phyloP scores from a whole-genome alignment of 768 basidiomycete species.

The Serpula lacrymans region DNA sequence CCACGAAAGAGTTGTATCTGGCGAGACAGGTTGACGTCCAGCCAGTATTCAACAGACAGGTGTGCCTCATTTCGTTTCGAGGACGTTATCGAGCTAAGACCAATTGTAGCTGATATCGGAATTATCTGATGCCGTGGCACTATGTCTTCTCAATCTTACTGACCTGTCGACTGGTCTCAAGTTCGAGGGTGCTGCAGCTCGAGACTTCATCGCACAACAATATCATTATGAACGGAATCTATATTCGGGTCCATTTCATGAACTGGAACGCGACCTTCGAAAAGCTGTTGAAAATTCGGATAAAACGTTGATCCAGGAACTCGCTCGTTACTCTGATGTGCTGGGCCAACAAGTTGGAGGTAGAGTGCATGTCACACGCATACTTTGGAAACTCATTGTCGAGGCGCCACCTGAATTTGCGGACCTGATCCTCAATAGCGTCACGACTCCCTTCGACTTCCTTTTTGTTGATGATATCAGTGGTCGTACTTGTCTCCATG shows the following conservation, averaged over 20 bases:
- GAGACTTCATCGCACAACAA: conserved; percentile 72
- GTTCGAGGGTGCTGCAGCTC: conserved; percentile 75
- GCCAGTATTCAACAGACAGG: conserved; percentile 95
- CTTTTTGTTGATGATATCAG: conserved; percentile 96
- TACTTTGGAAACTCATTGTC: conserved; percentile 90
- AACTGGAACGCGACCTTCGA: conserved; percentile 84
- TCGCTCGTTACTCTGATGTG: conserved; percentile 66
- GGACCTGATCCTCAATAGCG: conserved; percentile 68
- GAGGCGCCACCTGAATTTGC: conserved; percentile 73
- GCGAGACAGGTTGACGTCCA: conserved; percentile 98
- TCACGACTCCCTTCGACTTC: conserved; percentile 78
- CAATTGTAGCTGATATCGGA: conserved; percentile 83
- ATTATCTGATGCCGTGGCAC: conserved; percentile 87
- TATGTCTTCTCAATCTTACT: conserved; percentile 75
- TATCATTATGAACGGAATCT: conserved; percentile 59
- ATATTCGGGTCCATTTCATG: conserved; percentile 73
- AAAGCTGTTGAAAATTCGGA: conserved; percentile 70
- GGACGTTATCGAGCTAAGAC: conserved; percentile 12
- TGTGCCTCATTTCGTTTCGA: conserved; percentile 27
- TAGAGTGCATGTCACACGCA: conserved; percentile 75
- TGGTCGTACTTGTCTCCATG: conserved; percentile 89
- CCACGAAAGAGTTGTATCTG: conserved; percentile 95
- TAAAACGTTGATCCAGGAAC: conserved; percentile 57
- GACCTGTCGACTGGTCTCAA: conserved; percentile 72
- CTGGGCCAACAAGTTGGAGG: conserved; percentile 59